These are phyloP conservation scores for Xylaria palmicola DNA, from an alignment of 495 filamentous ascomycete genomes.

Conservation along the genomic window DNA sequence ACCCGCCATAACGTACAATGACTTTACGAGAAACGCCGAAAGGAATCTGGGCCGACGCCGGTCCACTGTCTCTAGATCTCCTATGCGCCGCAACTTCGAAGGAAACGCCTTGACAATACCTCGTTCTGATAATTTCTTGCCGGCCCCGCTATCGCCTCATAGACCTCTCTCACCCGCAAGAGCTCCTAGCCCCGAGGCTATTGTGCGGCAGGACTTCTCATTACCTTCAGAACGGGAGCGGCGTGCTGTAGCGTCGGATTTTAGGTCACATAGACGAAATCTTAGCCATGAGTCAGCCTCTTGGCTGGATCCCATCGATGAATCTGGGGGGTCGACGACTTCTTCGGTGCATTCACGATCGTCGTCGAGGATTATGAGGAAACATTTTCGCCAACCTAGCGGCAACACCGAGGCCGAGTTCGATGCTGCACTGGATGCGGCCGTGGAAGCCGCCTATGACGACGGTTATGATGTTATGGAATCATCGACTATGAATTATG, in stretches of 20 bases:
- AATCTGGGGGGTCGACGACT: conserved; percentile 78
- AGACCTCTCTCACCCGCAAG: conserved; percentile 46
- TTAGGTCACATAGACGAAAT: conserved; percentile 50
- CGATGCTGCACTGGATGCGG: conserved; percentile 91
- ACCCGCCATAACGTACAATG: conserved; percentile 21
- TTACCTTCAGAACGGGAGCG: conserved; percentile 36
- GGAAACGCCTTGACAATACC: conserved; percentile 35
- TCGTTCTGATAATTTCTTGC: conserved; percentile 51
- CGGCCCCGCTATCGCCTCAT: conserved; percentile 65
- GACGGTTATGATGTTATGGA: conserved; percentile 82
- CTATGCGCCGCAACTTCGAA: conserved; percentile 41
- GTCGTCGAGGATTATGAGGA: conserved; percentile 65
- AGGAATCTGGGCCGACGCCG: conserved; percentile 33
- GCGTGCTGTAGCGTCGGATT: conserved; percentile 23
- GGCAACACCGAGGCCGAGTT: conserved; percentile 88
- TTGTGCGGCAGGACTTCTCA: conserved; percentile 42
- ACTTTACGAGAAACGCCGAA: conserved; percentile 23
- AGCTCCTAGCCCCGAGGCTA: conserved; percentile 38
- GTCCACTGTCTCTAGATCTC: conserved; percentile 49
- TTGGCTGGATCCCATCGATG: conserved; percentile 96
- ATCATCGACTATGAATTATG: conserved; percentile 35
- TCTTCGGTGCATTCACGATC: conserved; percentile 81
- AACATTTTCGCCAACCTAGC: conserved; percentile 64
- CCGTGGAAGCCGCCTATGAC: conserved; percentile 94
- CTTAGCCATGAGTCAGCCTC: conserved; percentile 77